phyloP scores from a whole-genome alignment of 1,284 basidiomycete species.

The Malassezia obtusa region DNA sequence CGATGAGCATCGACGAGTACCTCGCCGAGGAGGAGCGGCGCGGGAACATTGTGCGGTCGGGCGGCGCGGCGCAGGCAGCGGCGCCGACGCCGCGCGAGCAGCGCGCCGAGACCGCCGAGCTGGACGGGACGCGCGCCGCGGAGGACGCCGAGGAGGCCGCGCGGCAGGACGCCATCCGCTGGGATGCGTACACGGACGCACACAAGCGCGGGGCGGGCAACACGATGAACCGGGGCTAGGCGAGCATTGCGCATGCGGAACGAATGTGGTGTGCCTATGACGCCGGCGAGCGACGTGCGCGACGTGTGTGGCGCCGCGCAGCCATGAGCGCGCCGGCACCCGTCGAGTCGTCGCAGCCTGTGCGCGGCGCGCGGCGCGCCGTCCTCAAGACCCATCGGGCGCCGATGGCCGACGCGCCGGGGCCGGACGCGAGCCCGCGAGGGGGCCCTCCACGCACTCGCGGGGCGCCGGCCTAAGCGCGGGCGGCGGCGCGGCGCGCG shows the following conservation, averaged over 20 bases:
- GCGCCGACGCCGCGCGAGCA: constrained; percentile 55
- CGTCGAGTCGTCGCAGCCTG: too few relatives aligned
- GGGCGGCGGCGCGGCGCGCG: background rate
- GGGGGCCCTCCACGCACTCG: too few relatives aligned
- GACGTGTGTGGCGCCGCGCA: background rate
- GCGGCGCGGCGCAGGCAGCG: constrained; percentile 54
- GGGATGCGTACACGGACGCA: constrained; percentile 31
- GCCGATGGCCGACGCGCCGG: too few relatives aligned
- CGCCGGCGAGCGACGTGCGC: too few relatives aligned
- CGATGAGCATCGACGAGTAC: constrained; percentile 94
- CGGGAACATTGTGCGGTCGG: constrained; percentile 76
- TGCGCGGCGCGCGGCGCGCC: too few relatives aligned
- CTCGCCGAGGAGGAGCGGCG: constrained; percentile 71
- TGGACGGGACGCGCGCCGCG: constrained; percentile 66
- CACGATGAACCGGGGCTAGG: constrained; percentile 75
- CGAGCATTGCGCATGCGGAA: background rate
- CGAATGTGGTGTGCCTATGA: background rate
- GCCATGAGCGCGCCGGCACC: too few relatives aligned
- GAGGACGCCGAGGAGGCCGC: constrained; percentile 60
- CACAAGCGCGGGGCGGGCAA: constrained; percentile 68
- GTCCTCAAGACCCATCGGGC: too few relatives aligned
- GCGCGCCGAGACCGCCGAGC: constrained; percentile 51
- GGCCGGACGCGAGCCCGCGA: too few relatives aligned
- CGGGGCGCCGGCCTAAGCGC: too few relatives aligned
- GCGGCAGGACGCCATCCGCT: constrained; percentile 29